These are phyloP conservation scores for Citrus inodora DNA, from an alignment of 345 rosid species.

Conservation along the genomic window DNA sequence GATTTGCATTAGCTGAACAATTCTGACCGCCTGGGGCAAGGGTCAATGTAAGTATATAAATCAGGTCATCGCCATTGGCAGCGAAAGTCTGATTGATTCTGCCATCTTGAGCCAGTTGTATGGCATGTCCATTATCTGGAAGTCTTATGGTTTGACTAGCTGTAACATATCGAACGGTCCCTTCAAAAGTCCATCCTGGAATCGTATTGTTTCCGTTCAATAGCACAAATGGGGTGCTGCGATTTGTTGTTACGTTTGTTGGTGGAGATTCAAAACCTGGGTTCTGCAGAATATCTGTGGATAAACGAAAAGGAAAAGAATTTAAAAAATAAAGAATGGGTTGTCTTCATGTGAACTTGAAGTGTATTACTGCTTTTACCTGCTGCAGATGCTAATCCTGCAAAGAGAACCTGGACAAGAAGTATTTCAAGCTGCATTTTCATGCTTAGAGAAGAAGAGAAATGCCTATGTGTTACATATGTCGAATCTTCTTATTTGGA, in stretches of 20 bases:
- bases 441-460: slow-evolving; percentile 17
- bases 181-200: slow-evolving; percentile 57
- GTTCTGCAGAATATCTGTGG: slow-evolving; percentile 46
- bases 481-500: background rate
- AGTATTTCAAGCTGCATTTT: slow-evolving; percentile 23
- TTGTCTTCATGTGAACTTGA: background rate
- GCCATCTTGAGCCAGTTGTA: slow-evolving; percentile 54
- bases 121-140: slow-evolving; percentile 44
- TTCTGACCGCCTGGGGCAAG: slow-evolving; percentile 33
- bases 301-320: slow-evolving; percentile 7
- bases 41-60: slow-evolving; percentile 45
- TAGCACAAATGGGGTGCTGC: slow-evolving; percentile 21
- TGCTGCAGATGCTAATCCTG: slow-evolving; percentile 37
- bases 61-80: slow-evolving; percentile 27
- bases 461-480: background rate
- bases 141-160: slow-evolving; percentile 21
- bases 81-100: slow-evolving; percentile 52
- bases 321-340: background rate
- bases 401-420: slow-evolving; percentile 24
- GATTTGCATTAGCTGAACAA: slow-evolving; percentile 34
- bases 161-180: slow-evolving; percentile 42
- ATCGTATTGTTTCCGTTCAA: slow-evolving; percentile 41
- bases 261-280: slow-evolving; percentile 61
- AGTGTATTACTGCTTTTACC: slow-evolving; percentile 26
- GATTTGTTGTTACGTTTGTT: slow-evolving; percentile 21